phyloP scores from a whole-genome alignment of 106 monocot species.

The Dioscorea zingiberensis region DNA sequence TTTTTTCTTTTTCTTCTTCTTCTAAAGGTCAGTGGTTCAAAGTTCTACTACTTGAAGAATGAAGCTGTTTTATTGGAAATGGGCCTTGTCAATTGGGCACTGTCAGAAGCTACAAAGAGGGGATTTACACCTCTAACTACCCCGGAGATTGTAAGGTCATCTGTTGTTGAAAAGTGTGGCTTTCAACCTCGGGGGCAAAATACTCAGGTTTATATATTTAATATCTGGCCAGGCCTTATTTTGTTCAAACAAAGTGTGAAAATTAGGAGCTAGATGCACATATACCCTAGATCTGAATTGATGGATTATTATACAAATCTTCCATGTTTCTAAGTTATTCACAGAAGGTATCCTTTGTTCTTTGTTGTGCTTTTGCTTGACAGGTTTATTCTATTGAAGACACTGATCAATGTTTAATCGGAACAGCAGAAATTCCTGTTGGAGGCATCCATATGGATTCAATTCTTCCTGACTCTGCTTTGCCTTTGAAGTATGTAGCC shows the following conservation, averaged over 20 bases:
- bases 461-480: constrained; percentile 70
- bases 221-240: too few relatives aligned
- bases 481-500: constrained; percentile 95
- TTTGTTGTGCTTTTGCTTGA: constrained; percentile 2
- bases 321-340: neutral
- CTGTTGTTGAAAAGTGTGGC: too few relatives aligned
- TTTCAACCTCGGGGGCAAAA: too few relatives aligned
- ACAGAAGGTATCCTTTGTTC: neutral
- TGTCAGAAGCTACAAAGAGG: too few relatives aligned
- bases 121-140: too few relatives aligned
- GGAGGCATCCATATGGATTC: constrained; percentile 97
- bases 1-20: too few relatives aligned
- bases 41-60: too few relatives aligned
- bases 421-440: constrained; percentile 96
- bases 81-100: too few relatives aligned
- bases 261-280: neutral
- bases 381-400: constrained; percentile 96
- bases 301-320: neutral
- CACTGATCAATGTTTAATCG: constrained; percentile 93
- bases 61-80: too few relatives aligned
- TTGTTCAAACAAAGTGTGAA: neutral
- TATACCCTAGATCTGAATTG: neutral
- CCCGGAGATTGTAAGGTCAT: too few relatives aligned
- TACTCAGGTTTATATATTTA: too few relatives aligned
- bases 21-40: too few relatives aligned